These are phyloP conservation scores for Penicillium glabrum DNA, from an alignment of 2,329 filamentous ascomycete genomes.

Conservation along the genomic window DNA sequence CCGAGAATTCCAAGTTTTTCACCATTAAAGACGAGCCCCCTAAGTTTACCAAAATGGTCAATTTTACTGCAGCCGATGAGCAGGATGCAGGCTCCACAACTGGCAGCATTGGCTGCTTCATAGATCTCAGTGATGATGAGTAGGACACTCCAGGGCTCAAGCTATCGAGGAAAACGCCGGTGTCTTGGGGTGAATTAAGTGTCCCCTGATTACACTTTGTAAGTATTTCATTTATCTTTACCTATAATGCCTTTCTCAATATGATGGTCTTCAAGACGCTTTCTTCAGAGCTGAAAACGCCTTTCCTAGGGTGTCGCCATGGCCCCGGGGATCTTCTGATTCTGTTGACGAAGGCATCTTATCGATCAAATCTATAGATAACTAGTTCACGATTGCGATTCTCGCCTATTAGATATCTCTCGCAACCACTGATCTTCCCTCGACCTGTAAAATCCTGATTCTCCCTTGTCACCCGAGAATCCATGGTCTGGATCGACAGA, in stretches of 20 bases:
- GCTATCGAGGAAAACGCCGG: background rate
- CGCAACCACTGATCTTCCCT: constrained; percentile 59
- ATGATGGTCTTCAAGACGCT: no score
- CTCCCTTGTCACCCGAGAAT: constrained; percentile 28
- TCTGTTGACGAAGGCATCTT: background rate
- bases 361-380: constrained; percentile 52
- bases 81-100: background rate
- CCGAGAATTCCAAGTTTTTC: background rate
- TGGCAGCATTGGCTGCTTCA: background rate
- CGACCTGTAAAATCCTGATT: constrained; percentile 53
- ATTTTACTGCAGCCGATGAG: background rate
- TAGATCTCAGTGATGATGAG: background rate
- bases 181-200: no score
- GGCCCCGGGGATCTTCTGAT: no score
- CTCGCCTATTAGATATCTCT: constrained; percentile 63
- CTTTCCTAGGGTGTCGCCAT: no score
- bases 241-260: no score
- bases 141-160: background rate
- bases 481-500: constrained; percentile 32
- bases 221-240: no score
- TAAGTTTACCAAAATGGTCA: background rate
- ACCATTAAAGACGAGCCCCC: background rate
- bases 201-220: background rate
- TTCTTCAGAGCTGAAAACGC: no score
- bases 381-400: constrained; percentile 53